phyloP scores from a whole-genome alignment of 2,329 filamentous ascomycete species.

The Claviceps quebecensis region DNA sequence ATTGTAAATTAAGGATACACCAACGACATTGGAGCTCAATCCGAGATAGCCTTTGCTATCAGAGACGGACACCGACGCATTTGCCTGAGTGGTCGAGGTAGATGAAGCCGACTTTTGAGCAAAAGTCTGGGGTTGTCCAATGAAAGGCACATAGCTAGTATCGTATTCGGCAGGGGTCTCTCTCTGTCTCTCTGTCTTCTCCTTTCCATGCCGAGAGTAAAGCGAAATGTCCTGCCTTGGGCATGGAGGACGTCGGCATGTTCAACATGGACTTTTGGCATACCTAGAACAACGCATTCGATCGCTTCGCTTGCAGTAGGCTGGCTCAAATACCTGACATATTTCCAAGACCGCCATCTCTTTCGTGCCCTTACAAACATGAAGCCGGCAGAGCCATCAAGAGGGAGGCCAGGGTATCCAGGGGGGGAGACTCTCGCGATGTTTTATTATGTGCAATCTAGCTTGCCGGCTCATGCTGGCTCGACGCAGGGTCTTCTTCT shows the following conservation, averaged over 20 bases:
- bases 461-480: neutral
- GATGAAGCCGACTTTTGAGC: neutral
- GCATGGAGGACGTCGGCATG: no score
- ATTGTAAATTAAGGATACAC: conserved; percentile 3
- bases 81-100: neutral
- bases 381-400: neutral
- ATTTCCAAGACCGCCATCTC: no score
- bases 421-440: neutral
- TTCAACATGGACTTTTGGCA: no score
- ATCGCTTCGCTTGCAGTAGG: no score
- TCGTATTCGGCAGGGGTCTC: no score
- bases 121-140: neutral
- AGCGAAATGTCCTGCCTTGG: no score
- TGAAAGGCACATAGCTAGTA: no score
- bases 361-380: no score
- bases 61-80: neutral
- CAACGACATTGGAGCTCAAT: neutral
- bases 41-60: neutral
- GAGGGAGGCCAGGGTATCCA: neutral
- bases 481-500: neutral
- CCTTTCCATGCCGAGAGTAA: no score
- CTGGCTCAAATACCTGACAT: no score
- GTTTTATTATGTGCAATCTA: neutral
- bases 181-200: no score
- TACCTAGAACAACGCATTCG: no score